Evolutionary conservation across 2,329 filamentous ascomycete genomes (phyloP).

Genomic region (Epichloe amarillans): DNA sequence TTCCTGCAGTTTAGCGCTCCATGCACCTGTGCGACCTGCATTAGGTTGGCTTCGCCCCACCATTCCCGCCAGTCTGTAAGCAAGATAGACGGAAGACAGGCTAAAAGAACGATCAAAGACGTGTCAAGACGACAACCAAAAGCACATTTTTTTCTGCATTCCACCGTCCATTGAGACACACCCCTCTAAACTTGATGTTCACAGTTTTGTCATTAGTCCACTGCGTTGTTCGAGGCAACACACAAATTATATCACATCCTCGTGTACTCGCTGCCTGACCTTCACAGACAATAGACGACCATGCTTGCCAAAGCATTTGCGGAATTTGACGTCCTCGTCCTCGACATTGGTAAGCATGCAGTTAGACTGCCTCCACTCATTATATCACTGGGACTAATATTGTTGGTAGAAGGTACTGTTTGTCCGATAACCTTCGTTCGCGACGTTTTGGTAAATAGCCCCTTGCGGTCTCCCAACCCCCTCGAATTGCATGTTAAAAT

Average conservation of each 20-base stretch:
- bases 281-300: not conserved
- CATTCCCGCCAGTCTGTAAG: not conserved
- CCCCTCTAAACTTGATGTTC: not conserved
- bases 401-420: constrained; percentile 57
- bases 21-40: not conserved
- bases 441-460: constrained; percentile 58
- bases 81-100: not conserved
- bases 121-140: not conserved
- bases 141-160: not conserved
- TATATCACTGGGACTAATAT: constrained; percentile 1
- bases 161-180: not conserved
- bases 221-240: too few species aligned
- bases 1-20: not conserved
- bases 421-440: constrained; percentile 78
- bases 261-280: too few species aligned
- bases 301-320: constrained; percentile 11
- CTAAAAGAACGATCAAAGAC: not conserved
- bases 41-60: constrained; percentile 1
- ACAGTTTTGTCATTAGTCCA: not conserved
- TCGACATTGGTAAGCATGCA: constrained; percentile 22
- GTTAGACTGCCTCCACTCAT: constrained; percentile 4
- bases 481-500: not conserved
- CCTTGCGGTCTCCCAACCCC: not conserved
- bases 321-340: constrained; percentile 20
- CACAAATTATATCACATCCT: too few species aligned